Base-by-base conservation (phyloP, 306 rosid genomes). In the Corylus avellana region DNA sequence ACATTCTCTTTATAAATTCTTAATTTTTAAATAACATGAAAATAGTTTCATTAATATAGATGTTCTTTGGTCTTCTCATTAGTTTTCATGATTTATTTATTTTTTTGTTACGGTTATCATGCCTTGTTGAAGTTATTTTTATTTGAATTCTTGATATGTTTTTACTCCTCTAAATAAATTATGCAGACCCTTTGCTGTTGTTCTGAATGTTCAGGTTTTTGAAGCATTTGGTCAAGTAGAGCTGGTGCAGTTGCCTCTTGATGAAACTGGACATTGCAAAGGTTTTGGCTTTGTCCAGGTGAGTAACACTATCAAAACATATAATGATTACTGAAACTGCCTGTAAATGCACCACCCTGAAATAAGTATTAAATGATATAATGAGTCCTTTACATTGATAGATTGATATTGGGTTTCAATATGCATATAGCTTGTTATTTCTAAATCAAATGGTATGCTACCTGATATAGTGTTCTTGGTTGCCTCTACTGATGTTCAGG, bases 281-380 rank as follows among this genome's bases (percentile, higher is more conserved):
- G 99, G 99, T 74, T 95, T 91, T 86, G 98, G 98, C 78, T 95
- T 95, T 86, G 94, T 95, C 62, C 99, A 95, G 98, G 99, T 92
- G 76, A 66, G 82, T 77, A 76, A 25, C 4, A 62, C 4, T 42
- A 14, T 4, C n/a, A n/a, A 69, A 57, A 63, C 70, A 47, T 16
- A 39, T 58, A 29, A 35, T 73, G 16, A n/a, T 73, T 78, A 77
- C 20, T 74, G 35, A 58, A 9, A 80, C 61, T 32, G 72, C 77
- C 27, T 50, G 57, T 47, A 47, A 18, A 22, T 54, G 72, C 51
- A 7, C 4, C 70, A 32, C 25, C 20, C 29, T 4, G 1, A 59
- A 25, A 37, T 16, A 22, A 29, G 46, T n/a, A 18, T 42, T 42
- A 20, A 37, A 42, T 17, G 14, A 39, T 67, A 67, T 18, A 4